Conservation (phyloP, 176 grass and related monocot species). For the Chloris gayana region DNA sequence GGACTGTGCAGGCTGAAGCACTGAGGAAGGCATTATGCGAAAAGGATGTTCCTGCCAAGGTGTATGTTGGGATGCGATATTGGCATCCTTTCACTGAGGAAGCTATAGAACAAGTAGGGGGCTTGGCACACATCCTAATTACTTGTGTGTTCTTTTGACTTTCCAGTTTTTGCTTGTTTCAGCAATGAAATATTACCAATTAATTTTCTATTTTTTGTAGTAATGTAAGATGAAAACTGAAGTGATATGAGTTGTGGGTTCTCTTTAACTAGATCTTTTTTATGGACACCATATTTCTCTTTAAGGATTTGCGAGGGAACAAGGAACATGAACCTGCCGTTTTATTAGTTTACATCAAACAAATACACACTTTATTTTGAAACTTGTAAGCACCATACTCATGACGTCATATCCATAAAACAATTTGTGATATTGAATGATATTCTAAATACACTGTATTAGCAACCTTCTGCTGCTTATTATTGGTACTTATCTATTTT, state of each 20-base stretch:
- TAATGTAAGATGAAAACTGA: constrained; percentile 3
- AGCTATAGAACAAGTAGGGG: constrained; percentile 92
- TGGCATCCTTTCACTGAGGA: constrained; percentile 99
- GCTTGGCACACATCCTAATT: constrained; percentile 6
- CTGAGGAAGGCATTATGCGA: constrained; percentile 76
- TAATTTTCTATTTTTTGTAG: not conserved
- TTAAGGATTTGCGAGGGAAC: constrained; percentile 10
- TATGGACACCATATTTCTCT: not conserved
- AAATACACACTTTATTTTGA: not conserved
- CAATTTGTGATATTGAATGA: constrained; percentile 15
- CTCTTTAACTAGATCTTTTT: constrained; percentile 14
- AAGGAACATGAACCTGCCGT: constrained; percentile 21
- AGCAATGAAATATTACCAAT: not conserved
- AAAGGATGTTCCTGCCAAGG: constrained; percentile 94
- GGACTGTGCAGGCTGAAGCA: constrained; percentile 72
- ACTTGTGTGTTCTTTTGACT: constrained; percentile 28
- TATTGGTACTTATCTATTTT: not conserved
- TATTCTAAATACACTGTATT: constrained; percentile 24
- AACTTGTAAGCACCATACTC: constrained; percentile 11
- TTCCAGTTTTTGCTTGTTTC: constrained; percentile 10
- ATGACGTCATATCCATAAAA: not conserved
- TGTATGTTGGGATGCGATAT: constrained; percentile 99
- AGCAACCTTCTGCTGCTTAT: not conserved
- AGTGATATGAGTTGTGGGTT: constrained; percentile 1
- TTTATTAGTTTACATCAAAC: constrained; percentile 6